Base-by-base conservation (phyloP, 2,329 filamentous ascomycete genomes). In the Elsinoe fawcettii region DNA sequence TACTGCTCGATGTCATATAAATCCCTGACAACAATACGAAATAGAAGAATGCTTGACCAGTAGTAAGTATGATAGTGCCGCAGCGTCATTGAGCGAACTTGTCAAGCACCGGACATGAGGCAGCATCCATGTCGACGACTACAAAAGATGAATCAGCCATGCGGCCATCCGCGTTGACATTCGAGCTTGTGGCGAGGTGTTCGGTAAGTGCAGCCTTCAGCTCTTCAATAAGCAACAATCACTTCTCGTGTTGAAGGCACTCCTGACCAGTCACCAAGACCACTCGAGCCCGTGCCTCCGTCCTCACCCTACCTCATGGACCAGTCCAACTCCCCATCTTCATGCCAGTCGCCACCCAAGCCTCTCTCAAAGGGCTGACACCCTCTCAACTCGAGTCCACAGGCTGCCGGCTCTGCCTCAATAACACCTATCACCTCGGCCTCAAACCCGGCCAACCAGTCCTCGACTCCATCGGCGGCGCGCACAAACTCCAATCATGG, bases 301-400 rank as follows among this genome's bases (percentile, higher is more conserved):
- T 83, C 59, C 79, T 99, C 56, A 87, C 85, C 49, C 84, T 99
- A 23, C 92, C 93, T 53, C 95, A 99, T 82, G 93, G 93, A 58
- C 80, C 86, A 1, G 91, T 99, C 23, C 83, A 87, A 65, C 81
- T 97, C 27, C 93, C 95, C 6, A 84, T 97, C 59, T 99, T 99
- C 73, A 99, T 99, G 93, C 93, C 93, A 14, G 93, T 99, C 43
- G 93, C 93, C 27, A 99, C 93, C 0, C 93, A 99, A 73, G 93
- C 89, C 1, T 96, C 92, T 0, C 79, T 99, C 37, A 99, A 99
- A 70, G 93, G 93, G 43, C 67, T 99, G 57, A 97, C 93, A 0
- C 90, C 92, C 1, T 86, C 92, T 63, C 93, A 99, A 68, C 78
- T 99, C 2, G 91, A 93, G 66, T 85, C 89, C 56, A 95, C 91